Percentiles rank a stretch among this genome's conserved stretches.
Conservation (phyloP, 2,329 filamentous ascomycete genomes). For the Fusarium falciforme region DNA sequence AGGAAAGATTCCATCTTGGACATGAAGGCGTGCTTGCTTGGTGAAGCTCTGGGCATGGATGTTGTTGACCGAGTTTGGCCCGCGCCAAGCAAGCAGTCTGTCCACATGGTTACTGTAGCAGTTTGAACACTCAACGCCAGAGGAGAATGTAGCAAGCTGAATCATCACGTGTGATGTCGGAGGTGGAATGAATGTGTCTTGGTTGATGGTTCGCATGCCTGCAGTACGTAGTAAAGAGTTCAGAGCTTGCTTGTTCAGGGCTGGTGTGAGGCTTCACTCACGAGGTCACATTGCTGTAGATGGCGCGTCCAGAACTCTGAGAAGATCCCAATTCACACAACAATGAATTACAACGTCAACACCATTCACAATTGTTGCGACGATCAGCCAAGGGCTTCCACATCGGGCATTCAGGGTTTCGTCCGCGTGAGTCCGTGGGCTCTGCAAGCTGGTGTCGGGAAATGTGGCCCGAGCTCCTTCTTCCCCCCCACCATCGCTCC, state of each 20-base stretch:
- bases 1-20: background rate
- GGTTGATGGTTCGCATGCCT: background rate
- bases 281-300: background rate
- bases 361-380: background rate
- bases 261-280: background rate
- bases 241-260: background rate
- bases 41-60: background rate
- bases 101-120: background rate
- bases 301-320: background rate
- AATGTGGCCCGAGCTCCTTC: constrained; percentile 30
- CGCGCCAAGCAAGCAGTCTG: background rate
- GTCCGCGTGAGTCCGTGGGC: background rate
- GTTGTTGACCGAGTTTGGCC: background rate
- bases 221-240: too few relatives aligned
- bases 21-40: background rate
- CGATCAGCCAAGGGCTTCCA: constrained; percentile 8
- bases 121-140: background rate
- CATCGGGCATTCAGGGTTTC: constrained; percentile 8
- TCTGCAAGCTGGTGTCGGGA: background rate
- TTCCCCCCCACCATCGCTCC: background rate
- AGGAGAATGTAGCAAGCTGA: background rate
- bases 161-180: background rate
- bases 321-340: background rate
- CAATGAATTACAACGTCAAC: background rate
- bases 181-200: background rate